These are phyloP conservation scores for Claviceps purpurea DNA, from an alignment of 2,329 filamentous ascomycete genomes.

Conservation along the genomic window DNA sequence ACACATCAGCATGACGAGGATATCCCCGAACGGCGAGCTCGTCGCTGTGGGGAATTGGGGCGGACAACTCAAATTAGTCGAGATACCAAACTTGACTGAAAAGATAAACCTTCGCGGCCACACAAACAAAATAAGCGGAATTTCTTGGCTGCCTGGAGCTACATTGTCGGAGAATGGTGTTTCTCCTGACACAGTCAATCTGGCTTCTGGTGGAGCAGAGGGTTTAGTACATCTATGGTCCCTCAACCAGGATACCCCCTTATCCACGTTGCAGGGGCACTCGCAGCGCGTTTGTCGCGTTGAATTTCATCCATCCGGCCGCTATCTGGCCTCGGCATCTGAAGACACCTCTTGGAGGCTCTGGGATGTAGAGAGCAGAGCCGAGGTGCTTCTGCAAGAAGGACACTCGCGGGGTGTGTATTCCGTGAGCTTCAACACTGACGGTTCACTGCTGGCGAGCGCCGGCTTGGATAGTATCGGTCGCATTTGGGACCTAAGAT, in stretches of 20 bases:
- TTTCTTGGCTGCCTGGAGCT: constrained; percentile 79
- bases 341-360: constrained; percentile 95
- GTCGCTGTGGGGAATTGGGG: constrained; percentile 90
- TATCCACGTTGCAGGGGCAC: constrained; percentile 73
- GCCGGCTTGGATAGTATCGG: constrained; percentile 93
- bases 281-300: constrained; percentile 78
- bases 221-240: constrained; percentile 85
- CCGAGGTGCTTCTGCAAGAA: constrained; percentile 79
- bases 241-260: constrained; percentile 68
- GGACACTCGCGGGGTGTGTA: constrained; percentile 93
- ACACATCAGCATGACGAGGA: constrained; percentile 81
- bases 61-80: constrained; percentile 74
- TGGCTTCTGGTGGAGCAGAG: constrained; percentile 84
- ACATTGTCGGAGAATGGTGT: constrained; percentile 60
- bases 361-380: constrained; percentile 81
- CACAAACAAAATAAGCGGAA: constrained; percentile 75
- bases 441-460: constrained; percentile 80
- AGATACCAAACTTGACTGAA: constrained; percentile 69
- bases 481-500: constrained; percentile 86
- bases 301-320: constrained; percentile 86
- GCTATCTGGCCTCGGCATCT: constrained; percentile 81
- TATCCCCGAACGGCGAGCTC: constrained; percentile 71
- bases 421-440: constrained; percentile 74
- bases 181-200: constrained; percentile 61
- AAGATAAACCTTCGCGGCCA: constrained; percentile 69